Base-by-base conservation (phyloP, 2,329 filamentous ascomycete species). In the Teratosphaeria pseudoeucalypti region DNA sequence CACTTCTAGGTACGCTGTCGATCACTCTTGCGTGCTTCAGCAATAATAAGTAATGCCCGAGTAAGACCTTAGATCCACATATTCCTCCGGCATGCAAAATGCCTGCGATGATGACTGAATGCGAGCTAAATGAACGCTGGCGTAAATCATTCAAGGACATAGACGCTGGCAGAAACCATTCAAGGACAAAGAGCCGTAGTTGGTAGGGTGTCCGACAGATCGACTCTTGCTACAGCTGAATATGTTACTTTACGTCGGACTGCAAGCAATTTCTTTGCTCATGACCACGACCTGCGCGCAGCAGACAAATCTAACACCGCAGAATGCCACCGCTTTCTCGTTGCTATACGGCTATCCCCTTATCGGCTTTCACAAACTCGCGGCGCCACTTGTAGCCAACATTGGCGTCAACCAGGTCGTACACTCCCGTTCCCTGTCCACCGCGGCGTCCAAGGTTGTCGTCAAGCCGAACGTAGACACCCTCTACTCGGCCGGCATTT, bases 391-490 rank as follows among this genome's bases (percentile, higher is more conserved):
- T 10, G 32, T 64, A 12, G 14, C 37, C 5, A 34, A 23, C 9
- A 56, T 60, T 6, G 58, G 59, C 34, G 55, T 57, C 29, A 67
- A 67, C 47, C 54, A 55, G 10, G 19, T 65, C 23, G 58, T 57
- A 14, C 61, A 64, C 26, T 43, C 19, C 10, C 59, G 59, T 9
- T n/a, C 55, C 16, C 62, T 66, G 9, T 14, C 57, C 0, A 62
- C 60, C 6, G 52, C 65, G 16, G 54, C 29, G 4, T 37, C 52
- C 19, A 55, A 54, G 3, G 52, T n/a, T 6, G 63, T 67, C 16
- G 65, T 68, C 4, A 65, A 63, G 53, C 65, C 66, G 5, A 68
- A 67, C 47, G 60, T 62, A 11, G 66, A 68, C 54, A 68, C 66
- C 10, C n/a, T 67, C 2, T 68, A 67, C 52, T 63, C 64, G 2